These are phyloP conservation scores for Populus alba DNA, from an alignment of 345 rosid genomes.

Conservation along the genomic window DNA sequence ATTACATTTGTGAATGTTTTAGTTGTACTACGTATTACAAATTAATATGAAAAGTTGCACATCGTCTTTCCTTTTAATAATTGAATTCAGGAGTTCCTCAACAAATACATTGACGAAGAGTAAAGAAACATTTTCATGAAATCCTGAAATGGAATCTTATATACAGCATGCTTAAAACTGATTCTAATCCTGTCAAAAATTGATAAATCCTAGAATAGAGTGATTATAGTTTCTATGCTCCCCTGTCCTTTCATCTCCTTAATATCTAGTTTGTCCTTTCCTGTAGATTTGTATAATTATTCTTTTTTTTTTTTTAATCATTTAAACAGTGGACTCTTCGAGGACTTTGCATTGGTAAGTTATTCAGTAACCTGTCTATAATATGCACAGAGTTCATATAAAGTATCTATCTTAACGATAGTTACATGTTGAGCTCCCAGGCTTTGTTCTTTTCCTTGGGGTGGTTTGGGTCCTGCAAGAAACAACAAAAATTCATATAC, in stretches of 20 bases:
- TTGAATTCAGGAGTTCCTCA: background rate
- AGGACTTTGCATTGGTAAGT: conserved; percentile 26
- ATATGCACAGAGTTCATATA: background rate
- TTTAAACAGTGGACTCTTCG: conserved; percentile 29
- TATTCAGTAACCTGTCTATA: conserved; percentile 3
- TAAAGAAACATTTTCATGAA: background rate
- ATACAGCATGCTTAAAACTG: background rate
- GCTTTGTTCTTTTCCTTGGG: conserved; percentile 22
- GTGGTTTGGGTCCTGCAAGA: conserved; percentile 27
- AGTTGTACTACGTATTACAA: background rate
- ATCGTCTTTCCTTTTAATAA: background rate
- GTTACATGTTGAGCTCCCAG: conserved; percentile 14
- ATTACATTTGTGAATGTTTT: background rate
- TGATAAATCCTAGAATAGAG: too few species aligned
- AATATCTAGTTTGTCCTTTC: background rate
- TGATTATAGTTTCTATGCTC: background rate
- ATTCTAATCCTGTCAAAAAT: too few species aligned
- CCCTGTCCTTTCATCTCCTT: background rate
- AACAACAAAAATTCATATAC: conserved; percentile 19
- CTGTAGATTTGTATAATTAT: conserved; percentile 6
- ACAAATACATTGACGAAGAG: background rate
- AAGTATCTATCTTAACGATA: background rate
- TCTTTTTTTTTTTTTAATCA: conserved; percentile 7
- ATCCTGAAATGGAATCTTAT: background rate
- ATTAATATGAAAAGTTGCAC: background rate